Base-by-base conservation (phyloP, 768 basidiomycete species). In the Pisolithus orientalis region DNA sequence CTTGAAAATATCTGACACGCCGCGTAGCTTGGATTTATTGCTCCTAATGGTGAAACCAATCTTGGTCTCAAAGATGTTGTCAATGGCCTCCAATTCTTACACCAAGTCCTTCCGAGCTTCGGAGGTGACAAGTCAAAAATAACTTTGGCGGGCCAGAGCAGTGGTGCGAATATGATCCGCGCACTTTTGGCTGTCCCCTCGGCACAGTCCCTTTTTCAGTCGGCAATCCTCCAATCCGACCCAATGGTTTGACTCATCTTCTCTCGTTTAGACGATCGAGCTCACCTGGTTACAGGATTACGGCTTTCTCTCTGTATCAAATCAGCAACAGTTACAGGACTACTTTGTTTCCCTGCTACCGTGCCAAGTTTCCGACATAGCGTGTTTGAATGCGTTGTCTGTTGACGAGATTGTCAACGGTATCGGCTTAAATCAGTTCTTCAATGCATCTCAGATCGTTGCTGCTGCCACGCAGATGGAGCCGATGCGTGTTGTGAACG, bases 191-290 rank as follows among this genome's bases (percentile, higher is more conserved):
- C 84, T 11, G 73, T 74, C 3, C 87, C 91, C 3, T 80, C 83
- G 3, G 90, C 84, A 0, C 75, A 79, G 21, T 73, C 79, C 1
- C 72, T 92, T 47, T 94, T 94, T 75, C 73, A 77, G 52, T 85
- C 79, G 48, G 88, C 84, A 0, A 90, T 92, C 52, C 63, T 94
- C 17, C 90, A 94, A 50, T 92, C 90, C 0, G 93, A 94, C 61
- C 87, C 92, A 2, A 88, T 94, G 81, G 89, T 86, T 59, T 52
- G 77, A 61, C 21, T 1, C 46, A 10, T 2, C 43, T 4, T 31
- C 51, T 6, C 29, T 44, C 32, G 10, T 39, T 25, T 16, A 11
- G 6, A 37, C 27, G 17, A 29, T 50, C 37, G 46, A 57, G 54
- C 28, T 53, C 44, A 21, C 47, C n/a, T 40, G 49, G 27, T 57